Evolutionary conservation across 352 stramenopile genomes (phyloP).

Genomic region (Globisporangium echinulatum): DNA sequence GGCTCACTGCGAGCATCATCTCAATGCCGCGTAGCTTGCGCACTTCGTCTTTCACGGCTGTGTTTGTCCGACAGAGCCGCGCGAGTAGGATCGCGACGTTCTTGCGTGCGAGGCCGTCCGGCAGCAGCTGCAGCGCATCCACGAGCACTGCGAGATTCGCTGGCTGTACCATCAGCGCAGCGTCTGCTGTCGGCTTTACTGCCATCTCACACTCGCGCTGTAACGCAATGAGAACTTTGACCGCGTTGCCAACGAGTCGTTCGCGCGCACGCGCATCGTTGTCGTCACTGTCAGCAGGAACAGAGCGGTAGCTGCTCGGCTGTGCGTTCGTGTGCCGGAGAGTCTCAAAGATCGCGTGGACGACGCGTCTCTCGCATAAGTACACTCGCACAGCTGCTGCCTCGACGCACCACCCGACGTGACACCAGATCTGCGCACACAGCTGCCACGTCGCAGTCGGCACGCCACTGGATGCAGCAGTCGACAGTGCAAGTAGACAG

Average conservation of each 20-base stretch:
- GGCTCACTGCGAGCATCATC: slow-evolving; percentile 70
- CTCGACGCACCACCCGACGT: slow-evolving; percentile 55
- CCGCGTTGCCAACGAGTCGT: slow-evolving; percentile 53
- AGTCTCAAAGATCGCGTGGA: slow-evolving; percentile 35
- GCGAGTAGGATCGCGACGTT: slow-evolving; percentile 76
- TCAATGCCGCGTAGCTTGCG: slow-evolving; percentile 65
- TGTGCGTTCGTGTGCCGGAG: slow-evolving; percentile 27
- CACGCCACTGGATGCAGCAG: neutral
- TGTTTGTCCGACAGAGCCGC: slow-evolving; percentile 51
- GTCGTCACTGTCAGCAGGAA: neutral
- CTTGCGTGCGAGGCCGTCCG: slow-evolving; percentile 52
- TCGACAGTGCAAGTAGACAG: slow-evolving; percentile 20
- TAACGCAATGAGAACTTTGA: slow-evolving; percentile 61
- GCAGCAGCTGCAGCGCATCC: slow-evolving; percentile 30
- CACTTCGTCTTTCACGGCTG: slow-evolving; percentile 40
- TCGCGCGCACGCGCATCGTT: slow-evolving; percentile 24
- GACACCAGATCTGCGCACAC: slow-evolving; percentile 62
- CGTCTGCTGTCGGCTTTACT: slow-evolving; percentile 7
- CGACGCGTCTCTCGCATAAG: slow-evolving; percentile 25
- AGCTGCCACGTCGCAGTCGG: slow-evolving; percentile 34
- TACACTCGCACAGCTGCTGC: slow-evolving; percentile 23
- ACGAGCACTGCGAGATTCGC: slow-evolving; percentile 30
- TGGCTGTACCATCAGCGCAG: slow-evolving; percentile 20
- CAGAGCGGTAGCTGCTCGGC: slow-evolving; percentile 3
- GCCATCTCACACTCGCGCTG: slow-evolving; percentile 11